Percentiles rank a stretch among this genome's conserved stretches.
These are phyloP conservation scores for Colletotrichum scovillei DNA, from an alignment of 2,329 filamentous ascomycete genomes.

Conservation along the genomic window DNA sequence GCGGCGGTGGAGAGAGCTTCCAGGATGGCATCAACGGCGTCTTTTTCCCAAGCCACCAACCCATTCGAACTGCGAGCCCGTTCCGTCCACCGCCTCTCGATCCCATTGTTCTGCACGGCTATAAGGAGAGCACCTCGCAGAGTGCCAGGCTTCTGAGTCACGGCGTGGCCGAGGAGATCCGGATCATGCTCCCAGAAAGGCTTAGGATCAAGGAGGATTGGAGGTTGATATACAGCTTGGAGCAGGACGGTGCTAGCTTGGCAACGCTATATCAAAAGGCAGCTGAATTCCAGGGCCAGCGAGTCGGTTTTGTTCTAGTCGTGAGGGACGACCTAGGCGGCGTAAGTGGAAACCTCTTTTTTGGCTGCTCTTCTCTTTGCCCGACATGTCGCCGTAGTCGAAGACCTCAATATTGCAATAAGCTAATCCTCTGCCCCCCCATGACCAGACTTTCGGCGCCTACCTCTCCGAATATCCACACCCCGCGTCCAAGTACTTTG, in stretches of 20 bases:
- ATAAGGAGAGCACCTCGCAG: conserved; percentile 67
- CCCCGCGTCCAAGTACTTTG: conserved; percentile 86
- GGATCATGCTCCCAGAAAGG: conserved; percentile 86
- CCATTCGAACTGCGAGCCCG: conserved; percentile 74
- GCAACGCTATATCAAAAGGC: conserved; percentile 87
- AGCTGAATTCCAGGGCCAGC: conserved; percentile 71
- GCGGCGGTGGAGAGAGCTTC: conserved; percentile 22
- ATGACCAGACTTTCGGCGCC: conserved; percentile 81
- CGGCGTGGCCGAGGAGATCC: conserved; percentile 90
- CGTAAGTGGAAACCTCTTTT: conserved; percentile 61
- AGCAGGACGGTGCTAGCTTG: conserved; percentile 90
- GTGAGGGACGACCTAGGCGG: conserved; percentile 81
- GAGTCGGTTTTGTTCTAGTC: conserved; percentile 91
- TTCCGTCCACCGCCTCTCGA: conserved; percentile 92
- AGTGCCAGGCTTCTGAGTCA: conserved; percentile 75
- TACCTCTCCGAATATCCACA: conserved; percentile 92
- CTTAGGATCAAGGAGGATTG: conserved; percentile 90
- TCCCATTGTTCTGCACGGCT: conserved; percentile 78
- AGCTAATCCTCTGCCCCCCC: not conserved
- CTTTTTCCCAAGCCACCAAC: conserved; percentile 65
- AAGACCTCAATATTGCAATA: not conserved
- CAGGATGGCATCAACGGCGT: conserved; percentile 67
- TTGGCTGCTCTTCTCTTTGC: not conserved
- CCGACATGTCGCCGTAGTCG: not conserved
- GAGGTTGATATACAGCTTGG: conserved; percentile 88